Conservation (phyloP, 1,284 basidiomycete genomes). For the Heliocybe sulcata region DNA sequence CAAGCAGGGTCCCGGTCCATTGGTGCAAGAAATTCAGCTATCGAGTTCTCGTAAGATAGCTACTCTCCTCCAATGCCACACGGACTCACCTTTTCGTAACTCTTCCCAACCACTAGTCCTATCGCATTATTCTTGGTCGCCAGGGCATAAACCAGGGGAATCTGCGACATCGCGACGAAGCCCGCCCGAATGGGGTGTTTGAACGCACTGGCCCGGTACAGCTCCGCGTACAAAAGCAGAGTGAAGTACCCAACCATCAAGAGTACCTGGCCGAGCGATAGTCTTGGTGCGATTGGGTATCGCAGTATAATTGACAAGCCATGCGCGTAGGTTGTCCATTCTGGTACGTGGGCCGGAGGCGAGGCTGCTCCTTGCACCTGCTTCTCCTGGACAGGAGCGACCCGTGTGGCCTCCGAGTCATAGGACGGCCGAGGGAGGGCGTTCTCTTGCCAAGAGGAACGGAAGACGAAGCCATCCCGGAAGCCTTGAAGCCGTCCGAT, state of each 20-base stretch:
- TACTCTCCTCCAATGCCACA: no score
- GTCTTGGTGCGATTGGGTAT: neutral
- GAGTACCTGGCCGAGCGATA: neutral
- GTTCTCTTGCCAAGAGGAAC: neutral
- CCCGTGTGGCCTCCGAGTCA: neutral
- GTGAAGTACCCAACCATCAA: neutral
- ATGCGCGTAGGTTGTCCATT: neutral
- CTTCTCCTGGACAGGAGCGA: neutral
- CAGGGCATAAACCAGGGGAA: neutral
- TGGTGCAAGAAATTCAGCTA: conserved; percentile 78
- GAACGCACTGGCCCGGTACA: neutral
- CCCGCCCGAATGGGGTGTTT: neutral
- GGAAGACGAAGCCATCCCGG: neutral
- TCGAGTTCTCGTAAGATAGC: neutral
- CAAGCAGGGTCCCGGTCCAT: conserved; percentile 56
- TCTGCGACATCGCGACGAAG: neutral
- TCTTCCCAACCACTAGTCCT: neutral
- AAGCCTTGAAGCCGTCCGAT: neutral
- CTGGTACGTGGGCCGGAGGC: neutral
- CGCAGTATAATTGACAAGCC: neutral
- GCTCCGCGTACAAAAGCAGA: neutral
- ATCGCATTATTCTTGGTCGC: conserved; percentile 2
- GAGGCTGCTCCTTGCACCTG: neutral
- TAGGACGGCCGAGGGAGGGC: neutral
- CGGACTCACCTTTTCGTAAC: conserved; percentile 3